Conservation (phyloP, 305 asterid genomes). For the Fraxinus sp. region DNA sequence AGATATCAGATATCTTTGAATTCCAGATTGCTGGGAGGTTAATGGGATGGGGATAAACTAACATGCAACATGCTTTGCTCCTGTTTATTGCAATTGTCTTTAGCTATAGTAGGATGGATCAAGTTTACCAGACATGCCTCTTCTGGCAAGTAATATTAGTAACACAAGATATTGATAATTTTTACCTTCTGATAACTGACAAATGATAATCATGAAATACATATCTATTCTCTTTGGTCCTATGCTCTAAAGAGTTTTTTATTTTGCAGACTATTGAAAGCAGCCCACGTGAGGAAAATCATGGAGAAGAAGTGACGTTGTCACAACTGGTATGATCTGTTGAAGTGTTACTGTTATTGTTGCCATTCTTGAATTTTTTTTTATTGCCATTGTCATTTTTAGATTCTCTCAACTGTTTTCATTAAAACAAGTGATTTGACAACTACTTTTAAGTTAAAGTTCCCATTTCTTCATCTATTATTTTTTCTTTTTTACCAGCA, state of each 20-base stretch:
- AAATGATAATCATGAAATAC: background rate
- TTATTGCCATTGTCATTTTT: background rate
- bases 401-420: background rate
- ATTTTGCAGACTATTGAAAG: conserved; percentile 67
- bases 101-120: conserved; percentile 2
- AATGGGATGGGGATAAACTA: background rate
- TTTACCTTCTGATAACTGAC: background rate
- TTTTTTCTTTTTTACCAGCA: background rate
- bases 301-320: conserved; percentile 61
- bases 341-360: conserved; percentile 11
- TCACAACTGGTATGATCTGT: conserved; percentile 69
- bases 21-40: background rate
- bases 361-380: background rate
- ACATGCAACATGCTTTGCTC: background rate
- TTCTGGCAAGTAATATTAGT: conserved; percentile 1
- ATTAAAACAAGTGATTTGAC: conserved; percentile 2
- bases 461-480: conserved; percentile 12
- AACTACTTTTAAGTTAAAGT: conserved; percentile 7
- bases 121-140: conserved; percentile 16
- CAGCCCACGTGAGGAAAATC: conserved; percentile 55
- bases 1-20: background rate
- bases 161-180: conserved; percentile 6
- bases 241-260: conserved; percentile 7
- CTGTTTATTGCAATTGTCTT: conserved; percentile 5
- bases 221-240: conserved; percentile 11